These are phyloP conservation scores for Aspergillus taichungensis DNA, from an alignment of 495 filamentous ascomycete species.

Conservation along the genomic window DNA sequence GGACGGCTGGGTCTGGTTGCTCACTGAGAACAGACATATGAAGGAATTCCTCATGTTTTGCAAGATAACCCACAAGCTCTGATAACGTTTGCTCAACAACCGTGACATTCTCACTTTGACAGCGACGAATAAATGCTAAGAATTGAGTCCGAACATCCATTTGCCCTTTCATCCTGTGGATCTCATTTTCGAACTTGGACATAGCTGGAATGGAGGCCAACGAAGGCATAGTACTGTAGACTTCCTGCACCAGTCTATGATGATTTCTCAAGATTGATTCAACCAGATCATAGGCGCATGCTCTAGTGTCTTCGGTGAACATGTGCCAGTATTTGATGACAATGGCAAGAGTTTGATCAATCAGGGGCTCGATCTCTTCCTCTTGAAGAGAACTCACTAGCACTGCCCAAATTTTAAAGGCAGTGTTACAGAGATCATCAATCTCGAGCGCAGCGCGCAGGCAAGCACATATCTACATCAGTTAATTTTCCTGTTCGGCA, in stretches of 20 bases:
- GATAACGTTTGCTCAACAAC: constrained; percentile 72
- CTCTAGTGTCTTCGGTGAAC: constrained; percentile 52
- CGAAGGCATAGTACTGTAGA: constrained; percentile 67
- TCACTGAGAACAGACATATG: constrained; percentile 77
- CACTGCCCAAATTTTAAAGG: constrained; percentile 75
- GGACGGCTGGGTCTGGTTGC: constrained; percentile 69
- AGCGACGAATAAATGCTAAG: constrained; percentile 58
- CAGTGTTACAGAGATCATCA: constrained; percentile 60
- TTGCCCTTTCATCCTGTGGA: constrained; percentile 53
- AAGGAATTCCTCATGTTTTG: constrained; percentile 66
- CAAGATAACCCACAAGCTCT: constrained; percentile 67
- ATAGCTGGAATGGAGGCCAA: constrained; percentile 64
- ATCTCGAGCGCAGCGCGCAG: constrained; percentile 73
- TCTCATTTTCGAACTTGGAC: constrained; percentile 49
- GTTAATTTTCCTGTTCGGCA: constrained; percentile 4
- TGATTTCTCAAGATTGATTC: constrained; percentile 56
- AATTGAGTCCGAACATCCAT: constrained; percentile 56
- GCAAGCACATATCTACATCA: constrained; percentile 67
- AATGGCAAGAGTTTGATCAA: constrained; percentile 84
- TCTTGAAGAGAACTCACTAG: constrained; percentile 66
- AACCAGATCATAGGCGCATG: constrained; percentile 51
- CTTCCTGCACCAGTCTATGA: constrained; percentile 46
- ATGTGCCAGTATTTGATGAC: constrained; percentile 69
- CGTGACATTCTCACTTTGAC: constrained; percentile 71
- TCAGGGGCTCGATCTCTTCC: constrained; percentile 65